phyloP scores from a whole-genome alignment of 1,284 basidiomycete genomes.

The Xerocomus minutiporus region DNA sequence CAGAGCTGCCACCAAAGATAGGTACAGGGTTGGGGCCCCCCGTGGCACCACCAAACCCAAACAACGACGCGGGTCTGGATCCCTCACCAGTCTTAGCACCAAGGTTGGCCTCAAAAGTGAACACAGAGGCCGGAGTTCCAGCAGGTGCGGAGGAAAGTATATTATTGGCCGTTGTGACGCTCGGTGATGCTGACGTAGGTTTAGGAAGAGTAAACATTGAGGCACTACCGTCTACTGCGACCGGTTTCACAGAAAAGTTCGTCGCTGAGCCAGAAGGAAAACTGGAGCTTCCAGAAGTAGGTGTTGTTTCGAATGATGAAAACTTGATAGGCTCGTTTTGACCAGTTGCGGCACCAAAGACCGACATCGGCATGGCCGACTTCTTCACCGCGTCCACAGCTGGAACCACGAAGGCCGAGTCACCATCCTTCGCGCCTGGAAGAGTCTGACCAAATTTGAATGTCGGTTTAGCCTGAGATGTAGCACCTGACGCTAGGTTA shows the following conservation, averaged over 20 bases:
- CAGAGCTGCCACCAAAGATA: slow-evolving; percentile 6
- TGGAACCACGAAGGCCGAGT: neutral
- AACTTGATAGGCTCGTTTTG: slow-evolving; percentile 19
- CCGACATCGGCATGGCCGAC: slow-evolving; percentile 11
- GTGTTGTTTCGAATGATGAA: slow-evolving; percentile 11
- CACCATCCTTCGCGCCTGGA: slow-evolving; percentile 9
- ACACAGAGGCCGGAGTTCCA: slow-evolving; percentile 9
- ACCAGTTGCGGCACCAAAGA: slow-evolving; percentile 10
- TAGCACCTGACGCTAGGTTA: slow-evolving; percentile 6
- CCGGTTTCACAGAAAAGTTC: slow-evolving; percentile 14
- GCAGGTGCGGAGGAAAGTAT: slow-evolving; percentile 10
- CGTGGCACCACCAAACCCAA: slow-evolving; percentile 2
- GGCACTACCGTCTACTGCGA: neutral
- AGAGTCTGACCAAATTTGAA: slow-evolving; percentile 21
- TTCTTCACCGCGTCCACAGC: slow-evolving; percentile 15
- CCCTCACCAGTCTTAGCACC: slow-evolving; percentile 19
- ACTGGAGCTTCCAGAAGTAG: slow-evolving; percentile 13
- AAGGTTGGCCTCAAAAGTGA: slow-evolving; percentile 20
- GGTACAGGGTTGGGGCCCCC: slow-evolving; percentile 1
- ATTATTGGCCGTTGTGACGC: slow-evolving; percentile 1
- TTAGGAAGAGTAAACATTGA: slow-evolving; percentile 10
- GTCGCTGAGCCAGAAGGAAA: slow-evolving; percentile 4
- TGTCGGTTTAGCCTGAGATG: slow-evolving; percentile 19
- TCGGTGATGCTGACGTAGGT: slow-evolving; percentile 3
- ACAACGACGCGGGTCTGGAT: slow-evolving; percentile 16